Base-by-base conservation (phyloP, 441 rosid species). In the Raphanus hybrid region DNA sequence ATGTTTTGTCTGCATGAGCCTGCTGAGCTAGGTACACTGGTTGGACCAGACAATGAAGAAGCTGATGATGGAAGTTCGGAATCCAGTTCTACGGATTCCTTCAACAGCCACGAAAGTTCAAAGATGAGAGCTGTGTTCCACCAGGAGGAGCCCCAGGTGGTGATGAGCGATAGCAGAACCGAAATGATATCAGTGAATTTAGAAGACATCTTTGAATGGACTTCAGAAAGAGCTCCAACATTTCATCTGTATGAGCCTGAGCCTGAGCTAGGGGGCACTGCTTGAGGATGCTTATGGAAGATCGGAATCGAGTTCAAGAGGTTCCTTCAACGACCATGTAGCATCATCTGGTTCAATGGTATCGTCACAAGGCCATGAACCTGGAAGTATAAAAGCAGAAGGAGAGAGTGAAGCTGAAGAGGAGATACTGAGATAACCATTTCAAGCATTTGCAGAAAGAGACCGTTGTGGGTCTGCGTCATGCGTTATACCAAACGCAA, bases 401-500 rank as follows among this genome's bases (percentile, higher is more conserved):
- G 7, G 68, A 58, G 67, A 69, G 34, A 64, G 61, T 61, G 41
- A 62, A 43, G 6, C 54, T 23, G 70, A 73, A 39, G 70, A 68
- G 27, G 54, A 73, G 20, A 73, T n/a, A 37, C 1, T 18, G 7
- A 37, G 1, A 61, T n/a, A 48, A 45, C 20, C 64, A 78, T 11
- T 10, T 66, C 20, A 58, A 70, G 61, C 2, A 69, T 23, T n/a
- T 63, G 7, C 69, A 63, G 60, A 41, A 61, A 29, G 34, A 29
- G 34, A 29, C 0, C 34, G 4, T 79, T 0, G 82, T 79, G 5
- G 82, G 82, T 54, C 39, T 79, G 57, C 79, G 72, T 37, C 82
- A 58, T 45, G 82, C 82, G 1, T 65, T 79, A 65, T 75, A 79
- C n/a, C 54, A 69, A 69, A 74, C 82, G 48, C 72, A 75, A 57